Evolutionary conservation across 2,329 filamentous ascomycete species (phyloP), one percentile per base, ranked within the genome.

Genomic region (Xylaria arbuscula): DNA sequence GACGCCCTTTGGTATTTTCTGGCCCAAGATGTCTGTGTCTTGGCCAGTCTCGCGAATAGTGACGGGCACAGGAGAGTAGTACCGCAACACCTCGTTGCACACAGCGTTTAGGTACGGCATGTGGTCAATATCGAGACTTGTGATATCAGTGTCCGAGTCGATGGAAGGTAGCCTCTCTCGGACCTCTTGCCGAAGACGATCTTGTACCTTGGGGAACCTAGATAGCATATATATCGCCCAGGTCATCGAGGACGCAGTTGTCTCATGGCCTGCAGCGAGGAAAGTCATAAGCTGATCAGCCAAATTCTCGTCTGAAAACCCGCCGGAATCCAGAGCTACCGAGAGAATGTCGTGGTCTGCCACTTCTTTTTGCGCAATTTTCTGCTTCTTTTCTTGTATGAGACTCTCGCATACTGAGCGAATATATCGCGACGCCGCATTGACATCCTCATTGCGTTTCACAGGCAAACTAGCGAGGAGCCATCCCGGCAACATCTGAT

Each of bases 361-460:
- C 1, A 78, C 74, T 67, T 86, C 82, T 67, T 85, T 83, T 68
- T 82, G 81, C 42, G 78, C 80, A 53, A 84, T 75, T 73, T 82
- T 84, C 50, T 78, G 83, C 74, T 90, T 90, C 83, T 97, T 97
- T 69, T 89, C 83, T 24, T 62, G 69, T 72, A 98, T 90, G 40
- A 97, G 84, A 53, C 91, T 84, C 1, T 85, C 83, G 70, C 92
- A 94, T 0, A 89, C 86, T 24, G 83, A 80, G 54, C 92, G 90
- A 75, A 96, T 90, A 54, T 85, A 82, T 7, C 77, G 76, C 9
- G 86, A 83, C 0, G 90, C 89, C 4, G 80, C 80, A 9, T 83
- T 76, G 28, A 94, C 82, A 17, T 90, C 86, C n/a, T 82, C 81
- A 80, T 95, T 97, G 67, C 90, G 87, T 72, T 89, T 85, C 36